These are phyloP conservation scores for Talaromyces atroroseus DNA, from an alignment of 2,329 filamentous ascomycete genomes.

Conservation along the genomic window DNA sequence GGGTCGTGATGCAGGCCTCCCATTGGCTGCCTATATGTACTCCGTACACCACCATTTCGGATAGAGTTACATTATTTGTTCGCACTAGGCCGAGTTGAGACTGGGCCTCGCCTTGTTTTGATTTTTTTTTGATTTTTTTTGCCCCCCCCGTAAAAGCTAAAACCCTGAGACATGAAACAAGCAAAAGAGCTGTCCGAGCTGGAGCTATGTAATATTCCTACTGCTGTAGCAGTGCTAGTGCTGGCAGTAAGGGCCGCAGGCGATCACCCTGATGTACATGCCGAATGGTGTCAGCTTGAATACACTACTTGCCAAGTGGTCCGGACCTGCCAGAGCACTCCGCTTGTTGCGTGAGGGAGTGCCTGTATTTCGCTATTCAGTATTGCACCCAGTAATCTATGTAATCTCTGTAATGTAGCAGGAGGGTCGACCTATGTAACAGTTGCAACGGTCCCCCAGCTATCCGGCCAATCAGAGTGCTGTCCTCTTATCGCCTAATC, in stretches of 20 bases:
- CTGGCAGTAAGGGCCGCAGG: too few relatives aligned
- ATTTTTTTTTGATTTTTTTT: too few relatives aligned
- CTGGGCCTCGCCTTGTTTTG: not conserved
- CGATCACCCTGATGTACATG: not conserved
- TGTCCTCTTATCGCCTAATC: not conserved
- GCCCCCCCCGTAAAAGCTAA: not conserved
- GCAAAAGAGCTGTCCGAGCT: not conserved
- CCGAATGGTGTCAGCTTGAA: too few relatives aligned
- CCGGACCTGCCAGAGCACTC: too few relatives aligned
- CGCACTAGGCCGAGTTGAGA: too few relatives aligned
- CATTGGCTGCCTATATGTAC: not conserved
- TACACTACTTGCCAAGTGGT: too few relatives aligned
- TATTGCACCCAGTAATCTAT: too few relatives aligned
- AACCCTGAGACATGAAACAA: not conserved
- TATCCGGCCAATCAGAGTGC: slow-evolving; percentile 2
- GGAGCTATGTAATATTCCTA: too few relatives aligned
- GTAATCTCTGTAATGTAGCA: not conserved
- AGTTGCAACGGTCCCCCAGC: slow-evolving; percentile 7
- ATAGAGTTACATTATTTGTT: not conserved
- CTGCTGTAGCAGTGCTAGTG: too few relatives aligned
- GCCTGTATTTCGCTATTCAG: too few relatives aligned
- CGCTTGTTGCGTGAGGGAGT: too few relatives aligned
- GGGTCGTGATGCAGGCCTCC: too few relatives aligned
- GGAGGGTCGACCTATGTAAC: slow-evolving; percentile 10
- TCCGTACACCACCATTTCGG: not conserved